These are phyloP conservation scores for Sporothrix inflata DNA, from an alignment of 2,329 filamentous ascomycete genomes.

Conservation along the genomic window DNA sequence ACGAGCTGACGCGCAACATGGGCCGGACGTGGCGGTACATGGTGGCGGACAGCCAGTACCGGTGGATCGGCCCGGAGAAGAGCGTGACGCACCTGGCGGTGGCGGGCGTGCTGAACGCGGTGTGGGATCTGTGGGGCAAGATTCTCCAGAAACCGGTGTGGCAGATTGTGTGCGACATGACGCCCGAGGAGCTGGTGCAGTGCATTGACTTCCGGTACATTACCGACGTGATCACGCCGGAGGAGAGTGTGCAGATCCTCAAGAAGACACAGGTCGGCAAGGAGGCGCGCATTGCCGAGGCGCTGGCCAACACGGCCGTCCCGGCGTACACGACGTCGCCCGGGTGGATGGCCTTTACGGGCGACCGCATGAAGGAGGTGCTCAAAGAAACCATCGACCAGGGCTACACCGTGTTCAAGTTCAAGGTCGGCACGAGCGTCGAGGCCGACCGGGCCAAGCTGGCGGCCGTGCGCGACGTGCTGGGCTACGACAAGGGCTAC, in stretches of 20 bases:
- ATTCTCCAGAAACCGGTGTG: conserved; percentile 83
- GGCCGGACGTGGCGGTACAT: conserved; percentile 88
- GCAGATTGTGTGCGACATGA: conserved; percentile 89
- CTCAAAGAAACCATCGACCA: conserved; percentile 74
- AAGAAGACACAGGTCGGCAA: conserved; percentile 69
- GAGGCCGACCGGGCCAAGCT: conserved; percentile 73
- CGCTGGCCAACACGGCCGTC: conserved; percentile 72
- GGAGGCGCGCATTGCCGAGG: conserved; percentile 71
- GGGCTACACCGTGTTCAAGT: conserved; percentile 85
- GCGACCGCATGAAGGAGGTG: conserved; percentile 80
- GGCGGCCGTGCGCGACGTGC: conserved; percentile 67
- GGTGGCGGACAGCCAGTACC: conserved; percentile 86
- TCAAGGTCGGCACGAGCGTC: conserved; percentile 82
- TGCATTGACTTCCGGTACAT: conserved; percentile 97
- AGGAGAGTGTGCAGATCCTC: conserved; percentile 76
- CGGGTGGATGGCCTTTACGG: conserved; percentile 87
- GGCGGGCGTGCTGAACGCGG: conserved; percentile 83
- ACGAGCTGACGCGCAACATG: conserved; percentile 78
- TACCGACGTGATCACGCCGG: conserved; percentile 86
- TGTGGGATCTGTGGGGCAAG: conserved; percentile 95
- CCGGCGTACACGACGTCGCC: conserved; percentile 90
- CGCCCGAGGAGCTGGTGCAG: conserved; percentile 79
- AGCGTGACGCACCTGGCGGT: conserved; percentile 91
- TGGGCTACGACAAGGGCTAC: conserved; percentile 67
- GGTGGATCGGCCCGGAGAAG: conserved; percentile 94